These are phyloP conservation scores for Filosporella fistucella DNA, from an alignment of 495 filamentous ascomycete genomes.

Conservation along the genomic window DNA sequence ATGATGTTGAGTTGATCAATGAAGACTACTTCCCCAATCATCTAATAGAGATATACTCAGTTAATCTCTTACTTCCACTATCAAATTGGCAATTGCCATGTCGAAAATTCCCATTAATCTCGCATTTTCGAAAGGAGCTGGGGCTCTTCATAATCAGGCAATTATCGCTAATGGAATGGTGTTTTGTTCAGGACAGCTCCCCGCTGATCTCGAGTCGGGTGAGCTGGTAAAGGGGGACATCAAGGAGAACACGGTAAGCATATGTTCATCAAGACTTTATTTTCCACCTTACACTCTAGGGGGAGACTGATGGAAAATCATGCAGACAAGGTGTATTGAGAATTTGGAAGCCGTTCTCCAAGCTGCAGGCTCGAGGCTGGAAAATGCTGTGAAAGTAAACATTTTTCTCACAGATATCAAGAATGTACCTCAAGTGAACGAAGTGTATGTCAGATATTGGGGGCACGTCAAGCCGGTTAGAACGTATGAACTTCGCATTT, in stretches of 20 bases:
- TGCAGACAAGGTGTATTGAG: slow-evolving; percentile 29
- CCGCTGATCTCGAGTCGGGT: slow-evolving; percentile 46
- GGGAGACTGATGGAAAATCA: slow-evolving; percentile 34
- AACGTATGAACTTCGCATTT: not conserved
- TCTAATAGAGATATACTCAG: no score
- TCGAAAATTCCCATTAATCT: not conserved
- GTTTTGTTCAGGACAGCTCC: slow-evolving; percentile 70
- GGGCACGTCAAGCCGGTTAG: not conserved
- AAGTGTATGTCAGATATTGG: slow-evolving; percentile 47
- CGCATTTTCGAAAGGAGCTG: not conserved
- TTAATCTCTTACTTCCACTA: no score
- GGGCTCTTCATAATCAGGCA: slow-evolving; percentile 43
- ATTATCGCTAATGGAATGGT: slow-evolving; percentile 64
- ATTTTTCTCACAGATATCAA: slow-evolving; percentile 65
- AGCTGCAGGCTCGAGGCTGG: slow-evolving; percentile 53
- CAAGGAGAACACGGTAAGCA: slow-evolving; percentile 10
- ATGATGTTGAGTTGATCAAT: no score
- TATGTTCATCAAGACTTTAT: not conserved
- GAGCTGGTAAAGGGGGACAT: slow-evolving; percentile 62
- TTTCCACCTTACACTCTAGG: not conserved
- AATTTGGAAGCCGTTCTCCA: slow-evolving; percentile 60
- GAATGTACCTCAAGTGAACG: slow-evolving; percentile 68
- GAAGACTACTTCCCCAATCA: no score
- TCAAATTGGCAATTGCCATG: no score
- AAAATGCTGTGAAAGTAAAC: slow-evolving; percentile 63